Conservation (phyloP, 179 eudicot species). For the Heliamphora pulchella region DNA sequence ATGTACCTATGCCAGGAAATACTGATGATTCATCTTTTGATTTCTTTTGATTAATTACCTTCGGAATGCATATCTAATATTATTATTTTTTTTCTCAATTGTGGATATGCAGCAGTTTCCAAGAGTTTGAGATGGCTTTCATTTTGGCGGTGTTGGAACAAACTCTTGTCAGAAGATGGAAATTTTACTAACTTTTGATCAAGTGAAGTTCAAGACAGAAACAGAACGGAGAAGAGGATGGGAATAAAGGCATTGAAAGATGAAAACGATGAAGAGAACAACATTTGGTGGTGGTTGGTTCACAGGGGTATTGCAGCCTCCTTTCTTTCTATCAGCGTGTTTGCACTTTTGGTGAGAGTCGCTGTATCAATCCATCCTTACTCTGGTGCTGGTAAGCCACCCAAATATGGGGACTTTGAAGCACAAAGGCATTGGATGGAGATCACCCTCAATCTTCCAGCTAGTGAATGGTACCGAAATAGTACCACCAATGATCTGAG, state of each 20-base stretch:
- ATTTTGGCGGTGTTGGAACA: constrained; percentile 1
- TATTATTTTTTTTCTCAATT: neutral
- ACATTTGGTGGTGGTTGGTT: constrained; percentile 58
- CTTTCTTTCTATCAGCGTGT: constrained; percentile 55
- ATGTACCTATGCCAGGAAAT: neutral
- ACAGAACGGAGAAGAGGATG: constrained; percentile 33
- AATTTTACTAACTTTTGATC: neutral
- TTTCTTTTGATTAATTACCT: neutral
- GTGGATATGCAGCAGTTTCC: constrained; percentile 9
- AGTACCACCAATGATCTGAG: constrained; percentile 66
- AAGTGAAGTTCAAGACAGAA: constrained; percentile 17
- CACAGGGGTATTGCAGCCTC: constrained; percentile 41
- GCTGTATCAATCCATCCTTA: constrained; percentile 75
- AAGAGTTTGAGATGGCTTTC: neutral
- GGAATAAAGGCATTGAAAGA: constrained; percentile 14
- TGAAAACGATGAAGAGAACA: constrained; percentile 23
- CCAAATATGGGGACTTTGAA: constrained; percentile 90
- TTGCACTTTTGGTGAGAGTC: constrained; percentile 61
- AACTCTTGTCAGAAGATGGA: neutral
- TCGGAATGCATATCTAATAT: neutral
- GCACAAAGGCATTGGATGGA: constrained; percentile 99
- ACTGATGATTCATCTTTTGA: neutral
- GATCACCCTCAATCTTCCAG: constrained; percentile 77
- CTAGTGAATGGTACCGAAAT: constrained; percentile 71
- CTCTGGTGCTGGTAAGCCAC: constrained; percentile 75